phyloP scores from a whole-genome alignment of 179 eudicot species.

The Monotropa hypopitys region DNA sequence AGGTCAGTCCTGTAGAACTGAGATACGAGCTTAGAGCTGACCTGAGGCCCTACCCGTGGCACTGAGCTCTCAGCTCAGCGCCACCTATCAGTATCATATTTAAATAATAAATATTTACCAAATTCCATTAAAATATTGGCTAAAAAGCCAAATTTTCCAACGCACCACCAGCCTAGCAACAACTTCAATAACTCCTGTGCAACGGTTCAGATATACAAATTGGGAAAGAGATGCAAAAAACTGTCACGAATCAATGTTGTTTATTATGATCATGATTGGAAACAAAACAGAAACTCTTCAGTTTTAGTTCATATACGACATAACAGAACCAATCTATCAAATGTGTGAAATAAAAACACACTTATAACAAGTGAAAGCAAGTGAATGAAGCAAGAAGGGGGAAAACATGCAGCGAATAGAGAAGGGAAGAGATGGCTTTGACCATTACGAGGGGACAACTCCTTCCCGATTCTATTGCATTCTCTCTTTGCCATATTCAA shows the following conservation, averaged over 20 bases:
- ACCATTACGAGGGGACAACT: neutral
- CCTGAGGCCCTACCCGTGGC: no score
- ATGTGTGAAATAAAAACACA: neutral
- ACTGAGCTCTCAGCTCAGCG: no score
- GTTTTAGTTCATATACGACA: conserved; percentile 10
- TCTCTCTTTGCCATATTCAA: neutral
- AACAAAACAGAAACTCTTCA: conserved; percentile 1
- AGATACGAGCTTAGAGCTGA: no score
- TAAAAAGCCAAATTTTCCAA: no score
- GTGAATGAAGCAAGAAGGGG: neutral
- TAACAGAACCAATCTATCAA: conserved; percentile 5
- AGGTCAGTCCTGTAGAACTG: no score
- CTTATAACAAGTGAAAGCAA: conserved; percentile 7
- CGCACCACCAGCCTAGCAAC: neutral
- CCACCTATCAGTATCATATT: no score
- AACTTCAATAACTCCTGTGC: neutral
- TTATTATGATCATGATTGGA: neutral
- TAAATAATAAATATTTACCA: no score
- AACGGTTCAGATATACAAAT: neutral
- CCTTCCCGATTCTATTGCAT: neutral
- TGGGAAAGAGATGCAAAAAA: neutral
- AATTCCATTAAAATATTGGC: no score
- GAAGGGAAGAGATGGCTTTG: neutral
- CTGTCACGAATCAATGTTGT: neutral
- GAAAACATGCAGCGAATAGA: neutral